Base-by-base conservation (phyloP, 345 rosid species). In the Salix dunnii region DNA sequence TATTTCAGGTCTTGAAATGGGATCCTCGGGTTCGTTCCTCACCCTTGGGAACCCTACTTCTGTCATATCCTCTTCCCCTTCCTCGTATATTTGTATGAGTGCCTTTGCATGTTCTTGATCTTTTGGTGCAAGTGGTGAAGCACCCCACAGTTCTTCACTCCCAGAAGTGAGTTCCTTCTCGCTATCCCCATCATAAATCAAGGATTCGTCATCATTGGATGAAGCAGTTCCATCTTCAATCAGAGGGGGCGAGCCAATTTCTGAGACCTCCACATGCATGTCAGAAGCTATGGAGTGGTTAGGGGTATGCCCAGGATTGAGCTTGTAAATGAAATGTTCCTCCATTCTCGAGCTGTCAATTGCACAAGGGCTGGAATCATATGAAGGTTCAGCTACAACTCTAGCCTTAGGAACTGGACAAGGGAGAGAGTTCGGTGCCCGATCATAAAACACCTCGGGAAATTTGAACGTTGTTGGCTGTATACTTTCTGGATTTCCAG, bases 201-300 rank as follows among this genome's bases (percentile, higher is more conserved):
- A 78, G 10, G 91, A 89, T 75, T 87, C 92, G 51, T 79, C 90
- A 5, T 92, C 96, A 80, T 77, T 77, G 42, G 91, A 86, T 21
- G 89, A 87, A 68, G 77, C 81, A 71, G 88, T 68, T 62, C 84
- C 92, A 83, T 92, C 94, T 27, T 76, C 82, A 20, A 90, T 80
- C 35, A 83, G 71, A 4, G 91, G 88, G 53, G 94, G 97, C 46
- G 99, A 93, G 40, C 97, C 89, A 2, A 81, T 66, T 82, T 94
- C 99, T 7, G 99, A 96, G 68, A 96, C 89, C 85, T 93, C 99
- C 65, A 96, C 97, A 72, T 93, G 98, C 88, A 96, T 83, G 77
- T 93, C 99, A 58, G 99, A 96, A 62, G 95, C 98, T 67, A 91
- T 80, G 7, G 99, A 96, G 69, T 82, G 82, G 25, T 88, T 71